Evolutionary conservation across 805 yeast genomes (phyloP).

Genomic region (Barnettozyma vustinii): DNA sequence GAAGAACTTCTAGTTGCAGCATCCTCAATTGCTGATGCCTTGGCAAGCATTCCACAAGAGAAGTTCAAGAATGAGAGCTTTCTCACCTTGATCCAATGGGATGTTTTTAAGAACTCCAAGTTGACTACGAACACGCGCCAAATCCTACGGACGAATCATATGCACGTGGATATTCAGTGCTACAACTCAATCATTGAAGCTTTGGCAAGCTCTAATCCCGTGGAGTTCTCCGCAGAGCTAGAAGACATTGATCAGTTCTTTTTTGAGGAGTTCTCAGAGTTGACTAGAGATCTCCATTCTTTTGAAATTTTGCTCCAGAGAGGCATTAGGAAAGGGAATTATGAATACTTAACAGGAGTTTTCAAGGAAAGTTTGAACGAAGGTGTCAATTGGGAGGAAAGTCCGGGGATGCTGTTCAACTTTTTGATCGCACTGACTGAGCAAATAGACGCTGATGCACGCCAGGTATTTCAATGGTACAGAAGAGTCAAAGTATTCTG

Average conservation of each 20-base stretch:
- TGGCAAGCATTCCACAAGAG: background rate
- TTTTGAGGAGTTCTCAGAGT: background rate
- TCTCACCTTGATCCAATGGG: constrained; percentile 3
- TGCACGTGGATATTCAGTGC: background rate
- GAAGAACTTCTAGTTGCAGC: constrained; percentile 2
- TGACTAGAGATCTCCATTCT: constrained; percentile 7
- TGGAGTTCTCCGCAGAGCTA: background rate
- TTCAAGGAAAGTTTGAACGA: constrained; percentile 32
- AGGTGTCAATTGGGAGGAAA: constrained; percentile 40
- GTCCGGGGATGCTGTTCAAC: constrained; percentile 21
- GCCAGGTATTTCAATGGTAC: constrained; percentile 30
- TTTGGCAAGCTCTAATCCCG: background rate
- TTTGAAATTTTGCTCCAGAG: constrained; percentile 11
- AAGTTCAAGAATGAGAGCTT: background rate
- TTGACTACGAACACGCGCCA: background rate
- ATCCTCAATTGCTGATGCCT: background rate
- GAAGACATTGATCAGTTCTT: background rate
- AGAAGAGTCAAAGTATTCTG: constrained; percentile 38
- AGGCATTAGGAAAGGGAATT: constrained; percentile 7
- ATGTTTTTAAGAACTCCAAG: constrained; percentile 2
- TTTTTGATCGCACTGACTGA: constrained; percentile 26
- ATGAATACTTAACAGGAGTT: constrained; percentile 17
- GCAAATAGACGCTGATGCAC: constrained; percentile 23
- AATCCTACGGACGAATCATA: background rate
- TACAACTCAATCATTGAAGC: constrained; percentile 1